Evolutionary conservation across 768 basidiomycete species (phyloP), one percentile per base, ranked within the genome.

Genomic region (Pisolithus albus): DNA sequence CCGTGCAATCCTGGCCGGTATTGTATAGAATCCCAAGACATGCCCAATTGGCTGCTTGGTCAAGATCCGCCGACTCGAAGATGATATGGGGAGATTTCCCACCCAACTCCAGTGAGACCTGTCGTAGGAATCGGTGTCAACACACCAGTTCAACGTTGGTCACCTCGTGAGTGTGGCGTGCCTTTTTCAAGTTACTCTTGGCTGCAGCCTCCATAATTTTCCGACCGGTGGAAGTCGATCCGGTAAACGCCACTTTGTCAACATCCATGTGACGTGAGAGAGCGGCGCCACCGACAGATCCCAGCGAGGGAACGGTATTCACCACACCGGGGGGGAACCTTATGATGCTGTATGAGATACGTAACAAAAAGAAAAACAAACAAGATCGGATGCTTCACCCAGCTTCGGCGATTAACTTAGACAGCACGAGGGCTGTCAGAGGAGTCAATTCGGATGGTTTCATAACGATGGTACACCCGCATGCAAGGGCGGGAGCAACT

Each of bases 221-320:
- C 21, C 92, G 80, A 21, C 95, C 95, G 5, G 92, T 94, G 50
- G 80, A 63, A 13, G 92, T 94, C 34, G 88, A 92, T 43, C 95
- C 95, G 8, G 95, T 97, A 69, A 97, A 96, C 2, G 94, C 93
- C 55, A 97, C 79, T 70, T 96, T 95, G 73, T 96, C 91, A 44
- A 98, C 86, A 57, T 86, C 88, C 50, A 66, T 77, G 68, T 98
- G 95, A 10, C 79, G 68, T 5, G 93, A 72, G 53, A 98, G 76
- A 3, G 92, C 90, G 7, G 88, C 87, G 26, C 94, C 94, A 49
- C 91, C 92, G 37, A 89, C 77, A 45, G 76, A 56, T 26, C 94
- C 94, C 38, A 86, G 71, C 21, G 92, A 93, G 4, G 89, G 86
- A 4, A 96, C 75, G 23, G 87, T 88, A 68, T 96, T 95, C 54